These are phyloP conservation scores for Fusarium brevicatenulatum DNA, from an alignment of 2,329 filamentous ascomycete species.

Conservation along the genomic window DNA sequence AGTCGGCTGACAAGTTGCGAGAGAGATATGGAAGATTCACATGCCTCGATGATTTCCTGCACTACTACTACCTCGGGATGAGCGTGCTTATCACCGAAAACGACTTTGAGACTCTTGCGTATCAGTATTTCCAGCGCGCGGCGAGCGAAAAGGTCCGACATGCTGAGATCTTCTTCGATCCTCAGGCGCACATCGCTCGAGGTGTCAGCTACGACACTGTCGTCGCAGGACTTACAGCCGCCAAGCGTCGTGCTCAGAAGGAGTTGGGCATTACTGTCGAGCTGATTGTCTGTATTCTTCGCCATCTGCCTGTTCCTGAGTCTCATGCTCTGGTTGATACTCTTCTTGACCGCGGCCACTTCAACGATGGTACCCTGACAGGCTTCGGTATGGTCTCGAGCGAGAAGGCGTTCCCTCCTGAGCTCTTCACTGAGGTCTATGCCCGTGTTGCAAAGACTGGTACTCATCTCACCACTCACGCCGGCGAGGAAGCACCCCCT, in stretches of 20 bases:
- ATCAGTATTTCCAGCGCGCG: slow-evolving; percentile 75
- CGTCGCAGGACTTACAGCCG: slow-evolving; percentile 70
- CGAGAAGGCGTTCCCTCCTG: slow-evolving; percentile 65
- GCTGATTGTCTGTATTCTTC: slow-evolving; percentile 77
- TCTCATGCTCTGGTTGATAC: slow-evolving; percentile 54
- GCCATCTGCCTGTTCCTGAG: slow-evolving; percentile 72
- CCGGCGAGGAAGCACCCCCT: slow-evolving; percentile 78
- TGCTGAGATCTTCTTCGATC: slow-evolving; percentile 84
- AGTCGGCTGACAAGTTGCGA: slow-evolving; percentile 66
- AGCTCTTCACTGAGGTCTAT: slow-evolving; percentile 72
- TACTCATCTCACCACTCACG: slow-evolving; percentile 75
- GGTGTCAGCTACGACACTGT: slow-evolving; percentile 72
- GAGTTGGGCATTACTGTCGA: slow-evolving; percentile 72
- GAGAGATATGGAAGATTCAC: slow-evolving; percentile 74
- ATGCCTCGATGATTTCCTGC: slow-evolving; percentile 79
- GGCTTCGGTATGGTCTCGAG: slow-evolving; percentile 77
- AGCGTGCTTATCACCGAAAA: slow-evolving; percentile 69
- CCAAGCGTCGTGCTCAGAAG: slow-evolving; percentile 66
- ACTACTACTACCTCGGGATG: slow-evolving; percentile 83
- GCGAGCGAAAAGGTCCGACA: slow-evolving; percentile 73
- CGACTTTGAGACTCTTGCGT: slow-evolving; percentile 80
- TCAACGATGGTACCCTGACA: slow-evolving; percentile 62
- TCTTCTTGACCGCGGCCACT: slow-evolving; percentile 53
- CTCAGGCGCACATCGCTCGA: slow-evolving; percentile 75
- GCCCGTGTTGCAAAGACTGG: slow-evolving; percentile 56